Evolutionary conservation across 495 filamentous ascomycete species (phyloP), one percentile per base, ranked within the genome.

Genomic region (Podospora bellae-mahoneyi): DNA sequence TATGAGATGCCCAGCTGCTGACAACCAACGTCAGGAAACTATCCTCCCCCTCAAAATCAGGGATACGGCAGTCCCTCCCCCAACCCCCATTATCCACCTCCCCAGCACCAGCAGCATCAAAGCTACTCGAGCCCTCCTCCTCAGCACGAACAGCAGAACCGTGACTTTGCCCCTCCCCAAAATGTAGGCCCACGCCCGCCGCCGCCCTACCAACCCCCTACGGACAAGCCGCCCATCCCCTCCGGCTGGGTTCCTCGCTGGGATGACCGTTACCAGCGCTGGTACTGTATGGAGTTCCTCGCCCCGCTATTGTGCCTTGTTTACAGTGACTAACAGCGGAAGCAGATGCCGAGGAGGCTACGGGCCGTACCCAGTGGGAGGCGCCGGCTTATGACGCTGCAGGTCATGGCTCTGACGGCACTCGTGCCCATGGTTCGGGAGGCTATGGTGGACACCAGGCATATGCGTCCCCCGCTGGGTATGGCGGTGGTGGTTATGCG

Each of bases 361-460:
- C 84, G 10, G 87, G 86, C 53, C 84, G 84, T 64, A 79, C 86
- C 0, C 85, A 87, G 69, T 91, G 86, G 85, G 87, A 88, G 67
- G 76, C 78, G 0, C 86, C 86, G 4, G 80, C 79, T 23, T 75
- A 62, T 48, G 64, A 74, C 27, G 65, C 70, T 10, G 53, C 63
- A 32, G 80, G 79, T 19, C 74, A 62, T 48, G 64, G 73, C 30
- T 67, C 59, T 10, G 53, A 57, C 13, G 66, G 71, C 60, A 62
- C 30, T 19, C 71, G 70, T 18, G 72, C 62, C 19, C 58, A 66
- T 18, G 32, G 54, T 15, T 57, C 61, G 18, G 59, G 59, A 26
- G 59, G 59, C 26, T 61, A 61, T 26, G 23, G 10, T 28, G 26
- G 59, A 26, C 16, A 60, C 30, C 63, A 48, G 2, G 66, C 62